Evolutionary conservation across 1,284 basidiomycete genomes (phyloP).

Genomic region (Sanguinoderma infundibulare): DNA sequence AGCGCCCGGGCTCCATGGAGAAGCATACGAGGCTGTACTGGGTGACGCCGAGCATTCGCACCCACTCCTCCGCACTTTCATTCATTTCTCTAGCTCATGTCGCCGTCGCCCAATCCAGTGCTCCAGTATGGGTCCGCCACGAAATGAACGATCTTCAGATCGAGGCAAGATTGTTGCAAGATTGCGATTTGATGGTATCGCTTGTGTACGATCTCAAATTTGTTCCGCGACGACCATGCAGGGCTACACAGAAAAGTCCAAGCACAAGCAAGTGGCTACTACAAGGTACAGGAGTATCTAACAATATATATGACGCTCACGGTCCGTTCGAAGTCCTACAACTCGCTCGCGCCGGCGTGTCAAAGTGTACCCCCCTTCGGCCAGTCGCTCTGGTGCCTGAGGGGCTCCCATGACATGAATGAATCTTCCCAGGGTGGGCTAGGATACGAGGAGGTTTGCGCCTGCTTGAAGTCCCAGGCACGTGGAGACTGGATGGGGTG

Average conservation of each 20-base stretch:
- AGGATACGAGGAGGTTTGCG: slow-evolving; percentile 25
- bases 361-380: slow-evolving; percentile 10
- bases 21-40: not conserved
- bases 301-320: slow-evolving; percentile 3
- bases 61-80: not conserved
- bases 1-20: not conserved
- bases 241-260: not conserved
- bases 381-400: slow-evolving; percentile 32
- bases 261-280: not conserved
- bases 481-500: slow-evolving; percentile 35
- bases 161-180: slow-evolving; percentile 18
- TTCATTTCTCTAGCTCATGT: not conserved
- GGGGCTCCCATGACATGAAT: slow-evolving; percentile 52
- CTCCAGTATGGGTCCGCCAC: not conserved
- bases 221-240: slow-evolving; percentile 13
- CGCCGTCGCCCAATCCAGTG: not conserved
- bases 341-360: not conserved
- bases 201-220: slow-evolving; percentile 21
- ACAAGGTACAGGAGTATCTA: not conserved
- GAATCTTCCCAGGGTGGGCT: slow-evolving; percentile 43
- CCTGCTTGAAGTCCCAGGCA: slow-evolving; percentile 36
- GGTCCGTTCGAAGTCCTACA: slow-evolving; percentile 8
- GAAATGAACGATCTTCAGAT: slow-evolving; percentile 18
- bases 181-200: slow-evolving; percentile 28
- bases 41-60: not conserved